These are phyloP conservation scores for Mycena vitilis DNA, from an alignment of 768 basidiomycete species.

Conservation along the genomic window DNA sequence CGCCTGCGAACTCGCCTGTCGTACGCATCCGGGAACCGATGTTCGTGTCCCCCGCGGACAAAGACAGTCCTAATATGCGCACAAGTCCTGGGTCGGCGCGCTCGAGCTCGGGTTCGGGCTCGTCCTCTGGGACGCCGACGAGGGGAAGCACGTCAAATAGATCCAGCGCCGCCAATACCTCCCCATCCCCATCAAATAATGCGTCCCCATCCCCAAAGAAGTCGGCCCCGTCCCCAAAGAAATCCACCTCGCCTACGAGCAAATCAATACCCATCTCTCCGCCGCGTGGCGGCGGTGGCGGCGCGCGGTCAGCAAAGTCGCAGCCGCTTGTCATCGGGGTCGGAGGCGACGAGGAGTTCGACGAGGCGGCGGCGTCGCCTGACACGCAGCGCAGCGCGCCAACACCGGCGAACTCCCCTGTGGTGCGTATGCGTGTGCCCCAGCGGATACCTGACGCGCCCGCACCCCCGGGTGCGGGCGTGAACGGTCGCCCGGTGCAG, in stretches of 20 bases:
- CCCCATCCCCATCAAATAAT: constrained; percentile 1
- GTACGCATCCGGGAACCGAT: constrained; percentile 45
- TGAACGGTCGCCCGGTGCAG: neutral
- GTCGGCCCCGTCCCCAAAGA: neutral
- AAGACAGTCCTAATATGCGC: no score
- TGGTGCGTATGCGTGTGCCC: constrained; percentile 40
- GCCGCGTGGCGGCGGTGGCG: constrained; percentile 6
- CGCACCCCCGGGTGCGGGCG: neutral
- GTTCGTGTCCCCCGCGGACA: constrained; percentile 25
- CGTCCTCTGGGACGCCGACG: constrained; percentile 31
- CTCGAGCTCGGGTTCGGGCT: no score
- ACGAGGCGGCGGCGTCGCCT: neutral
- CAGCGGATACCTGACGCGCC: constrained; percentile 20
- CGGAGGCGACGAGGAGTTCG: neutral
- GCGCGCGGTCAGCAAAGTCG: neutral
- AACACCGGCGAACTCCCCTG: constrained; percentile 76
- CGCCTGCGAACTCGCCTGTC: constrained; percentile 73
- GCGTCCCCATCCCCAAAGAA: neutral
- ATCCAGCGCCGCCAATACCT: constrained; percentile 1
- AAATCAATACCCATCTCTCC: constrained; percentile 31
- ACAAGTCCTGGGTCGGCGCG: neutral
- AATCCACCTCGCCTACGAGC: constrained; percentile 23
- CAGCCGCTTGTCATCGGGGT: neutral
- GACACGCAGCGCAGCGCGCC: constrained; percentile 42
- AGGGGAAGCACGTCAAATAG: neutral